Evolutionary conservation across 345 rosid species (phyloP).

Genomic region (Citrus hindsii): DNA sequence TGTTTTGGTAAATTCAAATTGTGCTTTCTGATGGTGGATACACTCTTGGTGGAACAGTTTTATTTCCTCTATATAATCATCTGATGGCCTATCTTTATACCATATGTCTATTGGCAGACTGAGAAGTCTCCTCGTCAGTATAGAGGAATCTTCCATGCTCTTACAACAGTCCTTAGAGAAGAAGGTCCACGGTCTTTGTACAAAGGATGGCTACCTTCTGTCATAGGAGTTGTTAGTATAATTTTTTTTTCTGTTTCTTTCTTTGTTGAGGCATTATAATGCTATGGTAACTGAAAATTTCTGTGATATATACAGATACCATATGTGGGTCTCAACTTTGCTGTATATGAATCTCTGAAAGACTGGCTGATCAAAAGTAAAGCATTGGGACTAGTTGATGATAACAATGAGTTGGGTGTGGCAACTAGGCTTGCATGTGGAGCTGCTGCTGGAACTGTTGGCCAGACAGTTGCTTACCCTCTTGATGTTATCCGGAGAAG

Average conservation of each 20-base stretch:
- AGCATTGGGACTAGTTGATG: conserved; percentile 49
- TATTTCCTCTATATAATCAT: background rate
- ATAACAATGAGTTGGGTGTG: conserved; percentile 59
- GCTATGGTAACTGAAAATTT: background rate
- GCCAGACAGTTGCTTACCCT: conserved; percentile 91
- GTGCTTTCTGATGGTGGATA: background rate
- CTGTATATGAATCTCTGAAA: conserved; percentile 84
- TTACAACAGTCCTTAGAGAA: conserved; percentile 63
- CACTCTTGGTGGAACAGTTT: background rate
- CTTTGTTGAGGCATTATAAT: background rate
- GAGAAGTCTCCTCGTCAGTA: conserved; percentile 70
- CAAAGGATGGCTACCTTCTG: conserved; percentile 92
- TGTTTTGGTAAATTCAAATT: background rate
- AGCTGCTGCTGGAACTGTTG: conserved; percentile 87
- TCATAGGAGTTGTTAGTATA: conserved; percentile 79
- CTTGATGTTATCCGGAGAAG: conserved; percentile 80
- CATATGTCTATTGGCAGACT: conserved; percentile 41
- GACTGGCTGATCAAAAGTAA: conserved; percentile 60
- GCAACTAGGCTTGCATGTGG: conserved; percentile 82
- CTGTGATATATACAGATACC: conserved; percentile 47
- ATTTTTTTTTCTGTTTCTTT: background rate
- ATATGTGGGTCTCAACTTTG: conserved; percentile 90
- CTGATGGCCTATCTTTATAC: conserved; percentile 10
- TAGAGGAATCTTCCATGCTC: conserved; percentile 79
- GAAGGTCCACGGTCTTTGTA: conserved; percentile 84